Conservation (phyloP, 768 basidiomycete species). For the Phallus indusiatus region DNA sequence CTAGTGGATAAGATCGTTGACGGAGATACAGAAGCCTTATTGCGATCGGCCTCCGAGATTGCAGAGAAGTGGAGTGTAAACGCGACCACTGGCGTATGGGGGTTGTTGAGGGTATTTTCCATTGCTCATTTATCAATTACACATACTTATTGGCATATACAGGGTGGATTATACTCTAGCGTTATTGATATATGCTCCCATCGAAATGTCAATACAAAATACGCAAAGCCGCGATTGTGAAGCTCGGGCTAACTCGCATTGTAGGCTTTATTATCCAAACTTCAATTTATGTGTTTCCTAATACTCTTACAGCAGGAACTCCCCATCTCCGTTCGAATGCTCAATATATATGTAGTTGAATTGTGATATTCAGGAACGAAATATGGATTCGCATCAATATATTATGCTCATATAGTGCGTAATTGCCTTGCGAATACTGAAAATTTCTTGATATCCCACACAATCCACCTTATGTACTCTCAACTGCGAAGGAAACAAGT, state of each 20-base stretch:
- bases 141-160: not conserved
- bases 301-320: too few species aligned
- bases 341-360: too few species aligned
- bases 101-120: slow-evolving; percentile 55
- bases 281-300: too few species aligned
- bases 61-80: slow-evolving; percentile 43
- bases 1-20: slow-evolving; percentile 63
- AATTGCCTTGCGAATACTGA: too few species aligned
- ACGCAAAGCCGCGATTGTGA: not conserved
- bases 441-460: too few species aligned
- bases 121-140: not conserved
- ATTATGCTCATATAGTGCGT: too few species aligned
- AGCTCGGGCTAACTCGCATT: not conserved
- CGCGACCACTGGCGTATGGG: slow-evolving; percentile 58
- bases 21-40: slow-evolving; percentile 44
- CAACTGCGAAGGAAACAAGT: too few species aligned
- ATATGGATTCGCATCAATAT: too few species aligned
- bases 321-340: too few species aligned
- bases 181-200: not conserved
- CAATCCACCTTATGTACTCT: too few species aligned
- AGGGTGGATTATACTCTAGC: not conserved
- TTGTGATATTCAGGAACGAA: too few species aligned
- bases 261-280: too few species aligned
- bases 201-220: not conserved
- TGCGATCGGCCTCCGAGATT: slow-evolving; percentile 55